Evolutionary conservation across 108 stramenopile genomes (phyloP).

Genomic region (Licmophora abbreviata): DNA sequence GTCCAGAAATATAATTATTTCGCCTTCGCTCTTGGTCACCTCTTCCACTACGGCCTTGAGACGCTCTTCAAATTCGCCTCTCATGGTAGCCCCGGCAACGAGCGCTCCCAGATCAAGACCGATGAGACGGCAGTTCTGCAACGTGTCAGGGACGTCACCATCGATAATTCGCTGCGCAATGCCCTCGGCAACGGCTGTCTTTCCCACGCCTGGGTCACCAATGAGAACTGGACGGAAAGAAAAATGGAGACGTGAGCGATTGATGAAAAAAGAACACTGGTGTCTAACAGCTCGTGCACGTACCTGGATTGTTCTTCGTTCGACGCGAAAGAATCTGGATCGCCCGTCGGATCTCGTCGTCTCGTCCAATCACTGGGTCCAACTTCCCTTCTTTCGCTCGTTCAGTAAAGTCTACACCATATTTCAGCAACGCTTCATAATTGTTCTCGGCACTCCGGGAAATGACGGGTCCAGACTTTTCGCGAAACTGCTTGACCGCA

Average conservation of each 20-base stretch:
- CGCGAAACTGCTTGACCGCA: slow-evolving; percentile 47
- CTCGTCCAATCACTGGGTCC: slow-evolving; percentile 98
- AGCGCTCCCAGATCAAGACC: slow-evolving; percentile 96
- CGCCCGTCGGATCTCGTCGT: slow-evolving; percentile 94
- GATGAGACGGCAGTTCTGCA: slow-evolving; percentile 79
- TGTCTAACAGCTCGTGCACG: not conserved
- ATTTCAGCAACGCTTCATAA: slow-evolving; percentile 94
- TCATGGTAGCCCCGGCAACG: slow-evolving; percentile 96
- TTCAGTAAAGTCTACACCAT: slow-evolving; percentile 91
- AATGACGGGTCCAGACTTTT: slow-evolving; percentile 50
- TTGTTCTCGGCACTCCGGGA: slow-evolving; percentile 75
- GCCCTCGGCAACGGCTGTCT: slow-evolving; percentile 97
- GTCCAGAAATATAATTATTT: slow-evolving; percentile 97
- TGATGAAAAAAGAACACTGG: not conserved
- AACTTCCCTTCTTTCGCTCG: slow-evolving; percentile 74
- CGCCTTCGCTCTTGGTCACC: slow-evolving; percentile 88
- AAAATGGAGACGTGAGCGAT: not conserved
- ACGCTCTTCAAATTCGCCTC: slow-evolving; percentile 99
- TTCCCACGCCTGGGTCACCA: slow-evolving; percentile 97
- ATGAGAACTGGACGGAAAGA: slow-evolving; percentile 89
- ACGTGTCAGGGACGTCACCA: slow-evolving; percentile 82
- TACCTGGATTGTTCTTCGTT: slow-evolving; percentile 94
- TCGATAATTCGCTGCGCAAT: slow-evolving; percentile 84
- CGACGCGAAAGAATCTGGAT: slow-evolving; percentile 94
- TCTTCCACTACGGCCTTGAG: slow-evolving; percentile 98